A percentile compares a stretch with the other conserved stretches of the same genome.
These are phyloP conservation scores for Puccinia coronata DNA, from an alignment of 1,284 basidiomycete genomes.

Conservation along the genomic window DNA sequence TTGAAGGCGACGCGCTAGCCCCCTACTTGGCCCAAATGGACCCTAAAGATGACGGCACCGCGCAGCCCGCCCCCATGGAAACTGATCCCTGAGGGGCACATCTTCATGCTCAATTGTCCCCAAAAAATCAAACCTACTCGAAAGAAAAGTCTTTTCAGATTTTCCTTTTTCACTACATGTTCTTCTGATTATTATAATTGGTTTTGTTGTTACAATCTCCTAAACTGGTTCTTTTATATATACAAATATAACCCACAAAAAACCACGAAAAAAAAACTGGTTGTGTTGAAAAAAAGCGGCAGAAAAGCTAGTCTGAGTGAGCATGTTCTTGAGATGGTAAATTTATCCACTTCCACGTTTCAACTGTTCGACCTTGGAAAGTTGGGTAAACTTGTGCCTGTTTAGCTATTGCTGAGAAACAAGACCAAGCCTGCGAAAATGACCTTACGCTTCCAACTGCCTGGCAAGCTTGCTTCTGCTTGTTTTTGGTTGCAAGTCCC, in stretches of 20 bases:
- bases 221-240: neutral
- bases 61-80: conserved; percentile 45
- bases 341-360: too few species aligned
- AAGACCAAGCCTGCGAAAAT: too few species aligned
- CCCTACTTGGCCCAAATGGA: conserved; percentile 44
- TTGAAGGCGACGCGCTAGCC: conserved; percentile 39
- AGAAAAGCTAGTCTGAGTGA: neutral
- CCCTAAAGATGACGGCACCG: conserved; percentile 40
- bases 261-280: neutral
- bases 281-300: neutral
- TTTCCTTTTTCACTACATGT: neutral
- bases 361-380: too few species aligned
- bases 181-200: neutral
- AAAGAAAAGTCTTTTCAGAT: neutral
- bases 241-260: neutral
- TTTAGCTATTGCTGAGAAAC: too few species aligned
- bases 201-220: conserved; percentile 17
- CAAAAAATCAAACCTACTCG: neutral
- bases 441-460: too few species aligned
- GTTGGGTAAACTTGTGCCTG: too few species aligned
- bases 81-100: conserved; percentile 35
- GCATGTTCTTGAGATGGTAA: too few species aligned
- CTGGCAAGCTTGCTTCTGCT: too few species aligned
- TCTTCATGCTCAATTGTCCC: neutral
- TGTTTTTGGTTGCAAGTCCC: too few species aligned